Evolutionary conservation across 371 early-diverging fungal species (phyloP).

Genomic region (Mucor ambiguus): DNA sequence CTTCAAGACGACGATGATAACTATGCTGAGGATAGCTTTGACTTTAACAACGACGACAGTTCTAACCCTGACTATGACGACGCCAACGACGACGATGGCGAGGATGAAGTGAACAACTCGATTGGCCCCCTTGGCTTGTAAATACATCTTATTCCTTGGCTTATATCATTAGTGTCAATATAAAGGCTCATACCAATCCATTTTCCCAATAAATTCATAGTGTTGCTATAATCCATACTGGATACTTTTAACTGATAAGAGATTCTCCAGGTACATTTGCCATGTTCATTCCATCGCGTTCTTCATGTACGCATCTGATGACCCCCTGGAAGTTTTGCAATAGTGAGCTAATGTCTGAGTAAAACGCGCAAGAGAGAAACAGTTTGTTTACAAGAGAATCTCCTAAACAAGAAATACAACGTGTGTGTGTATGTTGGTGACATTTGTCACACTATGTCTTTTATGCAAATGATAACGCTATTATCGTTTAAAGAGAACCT

Average conservation of each 20-base stretch:
- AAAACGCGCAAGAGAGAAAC: not conserved
- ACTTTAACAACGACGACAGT: too few relatives aligned
- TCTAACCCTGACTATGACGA: too few relatives aligned
- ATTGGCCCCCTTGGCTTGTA: not conserved
- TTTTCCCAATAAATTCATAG: too few relatives aligned
- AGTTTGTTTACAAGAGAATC: not conserved
- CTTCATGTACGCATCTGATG: not conserved
- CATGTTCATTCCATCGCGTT: not conserved
- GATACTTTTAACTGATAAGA: not conserved
- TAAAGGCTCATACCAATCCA: too few relatives aligned
- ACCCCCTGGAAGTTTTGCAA: not conserved
- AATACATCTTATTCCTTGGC: not conserved
- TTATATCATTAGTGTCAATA: not conserved
- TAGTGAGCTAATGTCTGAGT: not conserved
- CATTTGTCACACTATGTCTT: too few relatives aligned
- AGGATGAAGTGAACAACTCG: not conserved
- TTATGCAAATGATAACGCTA: not conserved
- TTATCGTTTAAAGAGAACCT: too few relatives aligned
- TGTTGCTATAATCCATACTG: not conserved
- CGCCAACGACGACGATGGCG: too few relatives aligned
- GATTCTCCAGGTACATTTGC: too few relatives aligned
- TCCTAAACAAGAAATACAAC: not conserved
- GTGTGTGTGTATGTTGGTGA: not conserved
- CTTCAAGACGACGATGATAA: not conserved
- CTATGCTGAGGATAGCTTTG: too few relatives aligned